These are phyloP conservation scores for Eimeria falciformis DNA, from an alignment of 169 alveolate genomes.

Conservation along the genomic window DNA sequence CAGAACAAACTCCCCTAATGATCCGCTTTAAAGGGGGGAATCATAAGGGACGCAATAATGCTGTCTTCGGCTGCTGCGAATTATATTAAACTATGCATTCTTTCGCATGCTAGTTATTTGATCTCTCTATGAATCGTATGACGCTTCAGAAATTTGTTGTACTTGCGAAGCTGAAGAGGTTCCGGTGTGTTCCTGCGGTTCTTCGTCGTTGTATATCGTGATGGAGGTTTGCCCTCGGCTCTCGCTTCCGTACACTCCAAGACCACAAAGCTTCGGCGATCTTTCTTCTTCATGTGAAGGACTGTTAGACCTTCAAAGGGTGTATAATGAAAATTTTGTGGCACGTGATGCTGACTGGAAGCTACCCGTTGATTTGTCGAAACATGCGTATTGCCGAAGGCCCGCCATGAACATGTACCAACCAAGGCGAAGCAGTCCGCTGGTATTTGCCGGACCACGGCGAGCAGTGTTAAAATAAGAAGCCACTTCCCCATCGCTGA, in stretches of 20 bases:
- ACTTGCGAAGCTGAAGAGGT: constrained; percentile 74
- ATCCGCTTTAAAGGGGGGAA: too few species aligned
- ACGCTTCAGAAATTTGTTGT: constrained; percentile 73
- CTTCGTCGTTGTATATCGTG: constrained; percentile 79
- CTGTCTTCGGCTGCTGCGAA: too few species aligned
- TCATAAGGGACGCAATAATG: too few species aligned
- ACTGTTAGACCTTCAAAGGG: background rate
- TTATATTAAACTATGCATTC: background rate
- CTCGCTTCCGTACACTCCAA: constrained; percentile 82
- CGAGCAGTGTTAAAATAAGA: background rate
- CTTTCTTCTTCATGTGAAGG: constrained; percentile 76
- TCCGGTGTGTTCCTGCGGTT: constrained; percentile 77
- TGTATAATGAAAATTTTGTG: too few species aligned
- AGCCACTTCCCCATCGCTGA: constrained; percentile 25
- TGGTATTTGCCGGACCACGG: background rate
- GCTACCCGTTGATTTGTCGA: background rate
- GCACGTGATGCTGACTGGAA: too few species aligned
- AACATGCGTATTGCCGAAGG: background rate
- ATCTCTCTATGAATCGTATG: constrained; percentile 77
- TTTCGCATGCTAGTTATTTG: constrained; percentile 17
- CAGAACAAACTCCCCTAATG: too few species aligned
- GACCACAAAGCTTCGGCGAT: constrained; percentile 64
- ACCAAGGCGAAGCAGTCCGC: background rate
- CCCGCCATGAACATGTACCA: constrained; percentile 18
- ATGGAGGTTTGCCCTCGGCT: constrained; percentile 78